Percentiles rank a stretch among this genome's conserved stretches.
Evolutionary conservation across 176 grass and related monocot species (phyloP).

Genomic region (Echinochloa phyllopogon): DNA sequence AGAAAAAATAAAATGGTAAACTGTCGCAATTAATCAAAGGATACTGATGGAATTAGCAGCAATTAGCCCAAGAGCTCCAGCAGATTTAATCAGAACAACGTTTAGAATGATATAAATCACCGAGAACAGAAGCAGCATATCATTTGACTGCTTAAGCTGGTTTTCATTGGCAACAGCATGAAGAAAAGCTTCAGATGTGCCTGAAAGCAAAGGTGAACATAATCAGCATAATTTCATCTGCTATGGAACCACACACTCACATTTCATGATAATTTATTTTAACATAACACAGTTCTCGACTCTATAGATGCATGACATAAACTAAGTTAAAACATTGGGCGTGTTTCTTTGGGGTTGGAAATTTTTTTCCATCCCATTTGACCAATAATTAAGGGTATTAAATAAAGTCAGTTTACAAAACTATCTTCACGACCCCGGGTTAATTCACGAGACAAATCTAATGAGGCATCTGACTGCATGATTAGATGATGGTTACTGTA

Average conservation of each 20-base stretch:
- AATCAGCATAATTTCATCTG: background rate
- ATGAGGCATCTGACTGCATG: too few relatives aligned
- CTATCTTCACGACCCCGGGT: too few relatives aligned
- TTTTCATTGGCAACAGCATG: slow-evolving; percentile 92
- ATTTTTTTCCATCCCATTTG: too few relatives aligned
- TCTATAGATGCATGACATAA: background rate
- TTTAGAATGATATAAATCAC: slow-evolving; percentile 84
- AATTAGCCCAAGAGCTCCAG: slow-evolving; percentile 89
- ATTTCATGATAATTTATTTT: slow-evolving; percentile 16
- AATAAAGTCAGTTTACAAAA: too few relatives aligned
- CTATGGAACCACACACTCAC: background rate
- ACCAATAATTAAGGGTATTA: too few relatives aligned
- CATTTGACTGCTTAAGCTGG: slow-evolving; percentile 89
- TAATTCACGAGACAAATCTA: too few relatives aligned
- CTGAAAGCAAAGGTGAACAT: slow-evolving; percentile 50
- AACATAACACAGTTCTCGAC: background rate
- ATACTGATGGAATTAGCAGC: slow-evolving; percentile 96
- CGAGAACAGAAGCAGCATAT: slow-evolving; percentile 86
- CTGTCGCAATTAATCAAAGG: slow-evolving; percentile 46
- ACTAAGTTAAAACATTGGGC: background rate
- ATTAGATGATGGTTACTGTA: too few relatives aligned
- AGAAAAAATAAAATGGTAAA: slow-evolving; percentile 29
- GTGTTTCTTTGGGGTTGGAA: too few relatives aligned
- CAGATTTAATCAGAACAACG: slow-evolving; percentile 72
- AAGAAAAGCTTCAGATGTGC: slow-evolving; percentile 93